Evolutionary conservation across 2,329 filamentous ascomycete species (phyloP), one percentile per base, ranked within the genome.

Genomic region (Elsinoe ampelina): DNA sequence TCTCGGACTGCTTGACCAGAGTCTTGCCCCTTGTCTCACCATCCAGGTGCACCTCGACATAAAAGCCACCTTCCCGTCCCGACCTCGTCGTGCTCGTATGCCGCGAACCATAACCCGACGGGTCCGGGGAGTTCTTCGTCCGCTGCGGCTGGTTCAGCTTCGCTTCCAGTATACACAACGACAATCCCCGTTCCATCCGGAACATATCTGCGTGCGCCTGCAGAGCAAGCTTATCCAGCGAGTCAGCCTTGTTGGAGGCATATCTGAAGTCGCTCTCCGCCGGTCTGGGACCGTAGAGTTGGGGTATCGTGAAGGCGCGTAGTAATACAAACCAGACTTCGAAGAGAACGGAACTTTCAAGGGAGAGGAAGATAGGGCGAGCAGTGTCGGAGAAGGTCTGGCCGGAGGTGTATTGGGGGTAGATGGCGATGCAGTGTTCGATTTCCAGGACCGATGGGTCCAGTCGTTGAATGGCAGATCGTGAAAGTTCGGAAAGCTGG

Each of bases 321-420:
- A 98, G 71, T 8, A 98, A 75, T 5, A 95, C 91, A 65, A 95
- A 92, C 93, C 93, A 98, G 11, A 96, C 93, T 68, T 98, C 93
- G 65, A 95, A 95, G n/a, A 95, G 77, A 5, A 95, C 83, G 41
- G 91, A 82, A 22, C 83, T 91, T 63, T 97, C 92, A 43, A 96
- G 73, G 2, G 89, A 87, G 34, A 98, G 77, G 67, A 95, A 96
- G 35, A 97, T 84, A 0, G 93, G 92, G n/a, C 88, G 83, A 58
- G 89, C 84, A 26, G 92, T 81, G 5, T 86, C 86, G 20, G 59
- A 65, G 15, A 86, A 80, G 2, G 82, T 86, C 1, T 88, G 81
- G 17, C 82, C 83, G 8, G 86, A 79, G 0, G 89, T 84, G 71
- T 98, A 97, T 61, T 92, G 91, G 13, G 93, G 92, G 66, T 96